Conservation (phyloP, 192 early-diverging fungal genomes). For the Piromyces sp. region DNA sequence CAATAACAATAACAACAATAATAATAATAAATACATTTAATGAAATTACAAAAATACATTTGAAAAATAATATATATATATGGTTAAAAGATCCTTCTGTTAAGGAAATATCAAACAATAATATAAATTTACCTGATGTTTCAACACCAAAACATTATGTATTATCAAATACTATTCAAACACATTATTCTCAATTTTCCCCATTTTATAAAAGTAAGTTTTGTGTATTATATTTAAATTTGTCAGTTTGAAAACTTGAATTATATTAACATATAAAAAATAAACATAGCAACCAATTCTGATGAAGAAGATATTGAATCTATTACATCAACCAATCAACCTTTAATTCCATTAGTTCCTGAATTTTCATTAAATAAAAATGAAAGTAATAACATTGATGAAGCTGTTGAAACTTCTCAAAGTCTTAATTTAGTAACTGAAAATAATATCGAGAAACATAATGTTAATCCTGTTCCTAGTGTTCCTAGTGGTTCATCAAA, state of each 20-base stretch:
- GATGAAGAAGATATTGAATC: neutral
- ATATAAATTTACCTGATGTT: neutral
- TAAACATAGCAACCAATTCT: neutral
- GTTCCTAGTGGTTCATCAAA: neutral
- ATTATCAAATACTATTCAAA: neutral
- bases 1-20: too few species aligned
- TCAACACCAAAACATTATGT: neutral
- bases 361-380: neutral
- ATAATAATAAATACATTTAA: too few species aligned
- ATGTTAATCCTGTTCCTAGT: too few species aligned
- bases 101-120: neutral
- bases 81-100: neutral
- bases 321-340: neutral
- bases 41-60: too few species aligned
- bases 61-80: too few species aligned
- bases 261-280: too few species aligned
- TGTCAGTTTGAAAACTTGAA: too few species aligned
- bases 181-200: neutral
- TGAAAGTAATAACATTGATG: neutral
- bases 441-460: neutral
- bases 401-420: neutral
- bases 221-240: too few species aligned
- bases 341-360: neutral
- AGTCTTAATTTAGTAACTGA: neutral
- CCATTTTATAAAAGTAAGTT: neutral